Evolutionary conservation across 257 asterid species (phyloP), one percentile per base, ranked within the genome.

Genomic region (Cruciata laevipes): DNA sequence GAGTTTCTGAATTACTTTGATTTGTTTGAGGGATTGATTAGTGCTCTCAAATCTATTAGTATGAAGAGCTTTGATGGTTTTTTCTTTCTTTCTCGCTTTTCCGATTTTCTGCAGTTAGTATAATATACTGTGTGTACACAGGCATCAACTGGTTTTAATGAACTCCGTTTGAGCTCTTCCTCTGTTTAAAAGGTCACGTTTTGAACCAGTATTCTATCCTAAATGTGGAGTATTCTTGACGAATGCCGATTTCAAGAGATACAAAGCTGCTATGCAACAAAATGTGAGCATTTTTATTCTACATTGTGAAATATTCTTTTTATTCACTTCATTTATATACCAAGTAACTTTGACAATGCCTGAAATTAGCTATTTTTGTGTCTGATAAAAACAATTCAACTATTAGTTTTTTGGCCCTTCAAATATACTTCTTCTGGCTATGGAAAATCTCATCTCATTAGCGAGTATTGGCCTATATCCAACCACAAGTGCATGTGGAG

Each of bases 191-290:
- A 85, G 96, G 98, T 59, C 64, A 63, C 4, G 8, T 33, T 33
- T 27, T 33, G 38, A 33, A 7, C 38, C 38, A 33, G 38, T 7
- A 33, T 33, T 33, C 7, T 33, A 33, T 89, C 96, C 73, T 91
- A 96, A 85, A 81, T 91, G 77, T 76, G 80, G 97, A 91, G n/a
- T n/a, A n/a, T n/a, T n/a, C n/a, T n/a, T n/a, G n/a, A n/a, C n/a
- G n/a, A n/a, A n/a, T n/a, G n/a, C n/a, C n/a, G n/a, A n/a, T n/a
- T n/a, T n/a, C n/a, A n/a, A n/a, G n/a, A n/a, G n/a, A n/a, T n/a
- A 91, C 98, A 68, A 91, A 91, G 82, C 94, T 91, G 58, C 96
- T 42, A 81, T 91, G 77, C 96, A 91, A 82, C 98, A 91, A 78
- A 91, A n/a, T 79, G 96, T 91, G 87, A 87, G 96, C 88, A 75